Percentiles rank a stretch among this genome's conserved stretches.
Conservation (phyloP, 108 stramenopile genomes). For the Cyclostephanos invisitatus region DNA sequence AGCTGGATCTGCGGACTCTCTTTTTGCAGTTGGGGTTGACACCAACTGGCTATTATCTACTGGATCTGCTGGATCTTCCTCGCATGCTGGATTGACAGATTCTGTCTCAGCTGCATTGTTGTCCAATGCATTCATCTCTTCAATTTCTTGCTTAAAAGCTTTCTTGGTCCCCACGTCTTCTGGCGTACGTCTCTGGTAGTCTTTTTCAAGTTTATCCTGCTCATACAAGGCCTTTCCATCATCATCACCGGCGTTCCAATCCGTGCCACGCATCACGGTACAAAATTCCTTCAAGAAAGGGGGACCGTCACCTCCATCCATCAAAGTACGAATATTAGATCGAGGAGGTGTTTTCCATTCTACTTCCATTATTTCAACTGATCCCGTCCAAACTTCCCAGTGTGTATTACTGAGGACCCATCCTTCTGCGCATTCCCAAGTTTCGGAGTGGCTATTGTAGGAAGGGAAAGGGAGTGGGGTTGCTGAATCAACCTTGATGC, state of each 20-base stretch:
- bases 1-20: slow-evolving; percentile 7
- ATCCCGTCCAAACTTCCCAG: slow-evolving; percentile 77
- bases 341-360: slow-evolving; percentile 73
- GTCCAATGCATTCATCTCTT: slow-evolving; percentile 23
- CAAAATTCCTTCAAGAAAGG: slow-evolving; percentile 80
- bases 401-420: slow-evolving; percentile 67
- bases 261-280: slow-evolving; percentile 71
- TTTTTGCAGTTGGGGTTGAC: not conserved
- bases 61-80: slow-evolving; percentile 33
- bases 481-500: slow-evolving; percentile 62
- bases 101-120: slow-evolving; percentile 12
- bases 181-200: slow-evolving; percentile 43
- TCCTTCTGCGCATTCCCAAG: slow-evolving; percentile 72
- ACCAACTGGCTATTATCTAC: not conserved
- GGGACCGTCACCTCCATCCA: slow-evolving; percentile 90
- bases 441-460: slow-evolving; percentile 10
- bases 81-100: slow-evolving; percentile 39
- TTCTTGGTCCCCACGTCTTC: slow-evolving; percentile 21
- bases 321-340: slow-evolving; percentile 68
- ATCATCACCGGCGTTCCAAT: slow-evolving; percentile 68
- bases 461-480: slow-evolving; percentile 47
- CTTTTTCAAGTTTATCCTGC: slow-evolving; percentile 63
- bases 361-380: slow-evolving; percentile 57
- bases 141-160: slow-evolving; percentile 2
- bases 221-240: slow-evolving; percentile 80